A percentile compares a stretch with the other conserved stretches of the same genome.
phyloP scores from a whole-genome alignment of 2,329 filamentous ascomycete genomes.

The Sclerotinia sclerotiorum region DNA sequence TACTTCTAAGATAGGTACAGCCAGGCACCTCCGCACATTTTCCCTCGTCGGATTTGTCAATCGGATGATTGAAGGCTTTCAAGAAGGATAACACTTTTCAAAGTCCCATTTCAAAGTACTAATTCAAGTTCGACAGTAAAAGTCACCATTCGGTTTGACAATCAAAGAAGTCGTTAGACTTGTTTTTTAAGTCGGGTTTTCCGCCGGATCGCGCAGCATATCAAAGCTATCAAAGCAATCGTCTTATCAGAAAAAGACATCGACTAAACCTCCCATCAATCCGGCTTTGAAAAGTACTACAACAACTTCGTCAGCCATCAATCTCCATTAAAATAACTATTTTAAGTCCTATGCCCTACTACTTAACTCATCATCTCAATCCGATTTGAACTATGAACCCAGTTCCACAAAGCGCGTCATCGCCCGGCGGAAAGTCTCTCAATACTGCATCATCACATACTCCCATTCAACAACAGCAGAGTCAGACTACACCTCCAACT shows the following conservation, averaged over 20 bases:
- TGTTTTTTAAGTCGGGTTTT: too few relatives aligned
- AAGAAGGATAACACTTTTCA: too few relatives aligned
- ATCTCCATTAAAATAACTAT: neutral
- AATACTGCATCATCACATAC: conserved; percentile 38
- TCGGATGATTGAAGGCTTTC: too few relatives aligned
- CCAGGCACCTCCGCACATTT: too few relatives aligned
- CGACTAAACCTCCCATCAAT: neutral
- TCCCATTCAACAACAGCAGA: conserved; percentile 37
- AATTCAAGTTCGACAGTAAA: too few relatives aligned
- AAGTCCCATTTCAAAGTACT: too few relatives aligned
- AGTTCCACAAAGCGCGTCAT: conserved; percentile 36
- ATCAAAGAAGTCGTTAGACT: too few relatives aligned
- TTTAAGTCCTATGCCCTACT: neutral
- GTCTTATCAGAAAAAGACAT: conserved; percentile 1
- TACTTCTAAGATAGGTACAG: too few relatives aligned
- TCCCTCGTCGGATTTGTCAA: too few relatives aligned
- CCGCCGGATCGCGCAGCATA: too few relatives aligned
- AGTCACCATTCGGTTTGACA: too few relatives aligned
- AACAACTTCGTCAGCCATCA: neutral
- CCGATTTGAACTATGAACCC: conserved; percentile 36
- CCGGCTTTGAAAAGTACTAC: neutral
- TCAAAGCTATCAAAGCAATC: neutral
- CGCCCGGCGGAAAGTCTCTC: conserved; percentile 38
- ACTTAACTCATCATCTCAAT: conserved; percentile 15
- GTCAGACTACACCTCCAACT: conserved; percentile 33